A percentile compares a stretch with the other conserved stretches of the same genome.
Conservation (phyloP, 305 asterid genomes). For the Plantago coronopus region DNA sequence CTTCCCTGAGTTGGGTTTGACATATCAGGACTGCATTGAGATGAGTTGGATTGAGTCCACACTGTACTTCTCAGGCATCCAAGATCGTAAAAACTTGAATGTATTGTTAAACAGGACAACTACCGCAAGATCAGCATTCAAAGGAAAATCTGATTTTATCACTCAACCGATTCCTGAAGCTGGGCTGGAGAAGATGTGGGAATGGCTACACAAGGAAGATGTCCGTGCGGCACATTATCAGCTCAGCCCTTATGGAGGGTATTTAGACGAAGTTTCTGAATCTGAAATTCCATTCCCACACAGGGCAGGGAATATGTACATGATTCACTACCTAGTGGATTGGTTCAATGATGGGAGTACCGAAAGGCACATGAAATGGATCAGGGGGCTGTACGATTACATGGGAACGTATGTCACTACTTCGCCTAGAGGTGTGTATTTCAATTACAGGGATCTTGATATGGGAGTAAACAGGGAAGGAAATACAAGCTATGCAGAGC, state of each 20-base stretch:
- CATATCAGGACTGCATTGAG: too few relatives aligned
- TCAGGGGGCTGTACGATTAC: background rate
- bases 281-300: slow-evolving; percentile 28
- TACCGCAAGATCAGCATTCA: background rate
- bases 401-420: slow-evolving; percentile 23
- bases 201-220: slow-evolving; percentile 1
- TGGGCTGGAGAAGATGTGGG: too few relatives aligned
- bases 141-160: too few relatives aligned
- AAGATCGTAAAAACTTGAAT: too few relatives aligned
- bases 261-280: slow-evolving; percentile 1
- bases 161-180: too few relatives aligned
- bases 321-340: background rate
- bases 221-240: background rate
- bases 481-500: slow-evolving; percentile 25
- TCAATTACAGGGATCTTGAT: slow-evolving; percentile 32
- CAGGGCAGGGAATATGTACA: slow-evolving; percentile 20
- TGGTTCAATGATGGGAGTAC: background rate
- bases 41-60: too few relatives aligned
- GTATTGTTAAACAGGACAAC: too few relatives aligned
- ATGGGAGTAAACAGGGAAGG: slow-evolving; percentile 27
- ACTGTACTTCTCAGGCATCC: too few relatives aligned
- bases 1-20: too few relatives aligned
- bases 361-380: slow-evolving; percentile 3
- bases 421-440: slow-evolving; percentile 23
- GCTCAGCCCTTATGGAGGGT: slow-evolving; percentile 25